Conservation (phyloP, 352 stramenopile genomes). For the Phytophthora macrochlamydospora region DNA sequence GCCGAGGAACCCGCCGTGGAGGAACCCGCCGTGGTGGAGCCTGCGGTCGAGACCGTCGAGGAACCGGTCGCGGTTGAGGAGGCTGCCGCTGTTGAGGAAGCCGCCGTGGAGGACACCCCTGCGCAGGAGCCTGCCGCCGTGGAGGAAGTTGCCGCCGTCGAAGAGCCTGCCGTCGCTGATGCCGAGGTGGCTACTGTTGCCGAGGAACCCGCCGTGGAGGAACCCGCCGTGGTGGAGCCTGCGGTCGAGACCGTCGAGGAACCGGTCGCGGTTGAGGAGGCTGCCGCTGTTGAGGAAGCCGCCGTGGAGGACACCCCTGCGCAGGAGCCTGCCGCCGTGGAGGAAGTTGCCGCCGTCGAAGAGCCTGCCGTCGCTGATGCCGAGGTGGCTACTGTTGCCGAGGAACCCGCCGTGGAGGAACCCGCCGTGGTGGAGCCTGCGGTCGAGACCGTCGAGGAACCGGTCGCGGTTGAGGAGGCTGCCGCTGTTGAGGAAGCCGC, state of each 20-base stretch:
- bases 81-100: not conserved
- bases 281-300: not conserved
- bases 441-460: not conserved
- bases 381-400: not conserved
- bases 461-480: not conserved
- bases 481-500: not conserved
- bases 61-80: not conserved
- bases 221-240: not conserved
- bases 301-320: not conserved
- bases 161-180: not conserved
- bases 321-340: slow-evolving; percentile 3
- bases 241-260: not conserved
- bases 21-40: not conserved
- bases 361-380: not conserved
- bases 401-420: not conserved
- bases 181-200: not conserved
- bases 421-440: not conserved
- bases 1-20: too few relatives aligned
- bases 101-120: not conserved
- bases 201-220: not conserved
- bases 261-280: not conserved
- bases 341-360: not conserved
- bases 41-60: not conserved
- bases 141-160: not conserved
- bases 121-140: not conserved